phyloP scores from a whole-genome alignment of 2,329 filamentous ascomycete species.

The Alternaria ventricosa region DNA sequence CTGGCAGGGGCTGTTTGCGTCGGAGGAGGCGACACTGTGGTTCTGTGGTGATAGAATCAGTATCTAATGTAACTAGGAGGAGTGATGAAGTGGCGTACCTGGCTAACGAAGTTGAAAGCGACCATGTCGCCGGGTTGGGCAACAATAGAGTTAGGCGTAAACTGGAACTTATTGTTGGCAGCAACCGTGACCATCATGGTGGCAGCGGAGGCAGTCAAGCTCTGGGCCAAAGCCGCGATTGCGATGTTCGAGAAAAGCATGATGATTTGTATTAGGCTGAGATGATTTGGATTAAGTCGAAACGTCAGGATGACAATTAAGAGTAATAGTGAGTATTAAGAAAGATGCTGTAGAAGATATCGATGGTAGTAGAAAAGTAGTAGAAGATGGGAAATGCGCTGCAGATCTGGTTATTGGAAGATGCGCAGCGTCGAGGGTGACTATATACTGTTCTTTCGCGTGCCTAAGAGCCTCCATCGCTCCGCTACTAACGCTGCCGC shows the following conservation, averaged over 20 bases:
- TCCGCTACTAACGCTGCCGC: neutral
- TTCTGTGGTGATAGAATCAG: constrained; percentile 21
- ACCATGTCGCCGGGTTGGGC: constrained; percentile 39
- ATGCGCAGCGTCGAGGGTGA: neutral
- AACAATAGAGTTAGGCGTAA: constrained; percentile 34
- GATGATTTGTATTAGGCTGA: neutral
- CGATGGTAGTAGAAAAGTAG: neutral
- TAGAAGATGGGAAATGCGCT: constrained; percentile 5
- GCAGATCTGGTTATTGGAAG: constrained; percentile 5
- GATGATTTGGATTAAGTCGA: neutral
- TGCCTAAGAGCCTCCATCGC: constrained; percentile 5
- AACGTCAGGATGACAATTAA: neutral
- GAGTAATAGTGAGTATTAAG: neutral
- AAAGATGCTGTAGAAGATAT: neutral
- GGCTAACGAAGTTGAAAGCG: constrained; percentile 34
- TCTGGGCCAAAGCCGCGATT: constrained; percentile 30
- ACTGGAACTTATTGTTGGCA: constrained; percentile 41
- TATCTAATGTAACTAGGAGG: neutral
- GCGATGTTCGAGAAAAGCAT: constrained; percentile 35
- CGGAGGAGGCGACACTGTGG: constrained; percentile 36
- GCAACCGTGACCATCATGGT: constrained; percentile 40
- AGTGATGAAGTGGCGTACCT: constrained; percentile 13
- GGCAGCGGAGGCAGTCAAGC: constrained; percentile 32
- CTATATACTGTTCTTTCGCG: neutral
- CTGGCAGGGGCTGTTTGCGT: constrained; percentile 33